These are phyloP conservation scores for Glomus cerebriforme DNA, from an alignment of 192 early-diverging fungal species.

Conservation along the genomic window DNA sequence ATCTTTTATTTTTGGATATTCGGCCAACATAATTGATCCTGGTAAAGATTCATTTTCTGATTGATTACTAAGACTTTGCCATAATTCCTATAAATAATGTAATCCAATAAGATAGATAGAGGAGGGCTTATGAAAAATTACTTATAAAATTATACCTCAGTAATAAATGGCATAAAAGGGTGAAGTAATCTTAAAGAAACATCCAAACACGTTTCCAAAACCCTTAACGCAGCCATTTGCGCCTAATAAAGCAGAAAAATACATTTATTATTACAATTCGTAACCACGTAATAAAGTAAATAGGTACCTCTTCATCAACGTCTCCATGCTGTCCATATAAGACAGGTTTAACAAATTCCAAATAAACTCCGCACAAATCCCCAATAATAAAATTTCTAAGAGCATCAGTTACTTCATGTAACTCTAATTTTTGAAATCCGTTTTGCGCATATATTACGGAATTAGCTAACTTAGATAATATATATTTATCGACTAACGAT, in stretches of 20 bases:
- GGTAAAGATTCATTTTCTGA: conserved; percentile 23
- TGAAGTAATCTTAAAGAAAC: conserved; percentile 80
- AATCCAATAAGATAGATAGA: background rate
- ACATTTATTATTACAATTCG: background rate
- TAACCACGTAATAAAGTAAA: background rate
- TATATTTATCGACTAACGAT: conserved; percentile 80
- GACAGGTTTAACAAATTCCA: conserved; percentile 84
- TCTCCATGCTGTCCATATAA: conserved; percentile 60
- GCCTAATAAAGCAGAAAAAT: conserved; percentile 36
- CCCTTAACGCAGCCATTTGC: conserved; percentile 47
- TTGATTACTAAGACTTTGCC: conserved; percentile 45
- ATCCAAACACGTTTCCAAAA: conserved; percentile 75
- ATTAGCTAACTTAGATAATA: conserved; percentile 78
- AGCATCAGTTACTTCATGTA: conserved; percentile 77
- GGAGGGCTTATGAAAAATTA: background rate
- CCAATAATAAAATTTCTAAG: conserved; percentile 87
- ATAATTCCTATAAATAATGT: conserved; percentile 50
- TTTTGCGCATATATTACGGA: conserved; percentile 66
- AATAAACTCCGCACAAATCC: conserved; percentile 94
- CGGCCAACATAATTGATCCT: conserved; percentile 50
- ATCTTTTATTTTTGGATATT: conserved; percentile 42
- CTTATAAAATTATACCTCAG: conserved; percentile 68
- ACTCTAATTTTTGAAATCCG: conserved; percentile 69
- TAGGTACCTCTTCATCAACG: conserved; percentile 54
- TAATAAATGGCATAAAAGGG: conserved; percentile 98